Percentiles rank a stretch among this genome's conserved stretches.
Conservation (phyloP, 1,284 basidiomycete genomes). For the Cutaneotrichosporon dermatis region DNA sequence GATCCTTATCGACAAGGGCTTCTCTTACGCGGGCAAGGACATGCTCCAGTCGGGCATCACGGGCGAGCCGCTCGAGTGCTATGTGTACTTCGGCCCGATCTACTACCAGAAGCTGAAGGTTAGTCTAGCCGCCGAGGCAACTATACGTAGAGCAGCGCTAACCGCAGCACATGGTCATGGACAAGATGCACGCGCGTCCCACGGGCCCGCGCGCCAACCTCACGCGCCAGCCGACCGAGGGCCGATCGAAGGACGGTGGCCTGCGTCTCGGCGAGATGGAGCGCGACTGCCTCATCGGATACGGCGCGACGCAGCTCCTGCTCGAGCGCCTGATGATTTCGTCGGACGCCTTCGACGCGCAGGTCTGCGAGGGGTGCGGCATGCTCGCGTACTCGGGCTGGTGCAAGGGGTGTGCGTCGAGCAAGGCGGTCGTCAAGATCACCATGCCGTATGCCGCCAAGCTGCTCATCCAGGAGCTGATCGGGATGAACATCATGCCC, state of each 20-base stretch:
- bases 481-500: conserved; percentile 92
- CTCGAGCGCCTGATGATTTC: conserved; percentile 98
- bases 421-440: conserved; percentile 90
- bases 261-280: conserved; percentile 99
- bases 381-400: conserved; percentile 90
- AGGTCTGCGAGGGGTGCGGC: conserved; percentile 91
- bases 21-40: conserved; percentile 96
- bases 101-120: conserved; percentile 72
- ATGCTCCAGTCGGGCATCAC: conserved; percentile 98
- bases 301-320: conserved; percentile 91
- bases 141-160: no score
- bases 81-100: conserved; percentile 98
- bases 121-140: no score
- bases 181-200: conserved; percentile 99
- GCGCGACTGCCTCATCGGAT: conserved; percentile 88
- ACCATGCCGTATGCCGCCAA: conserved; percentile 99
- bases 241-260: conserved; percentile 94
- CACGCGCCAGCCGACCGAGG: conserved; percentile 97
- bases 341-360: conserved; percentile 93
- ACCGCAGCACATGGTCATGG: conserved; percentile 84
- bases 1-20: conserved; percentile 90
- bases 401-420: conserved; percentile 94
- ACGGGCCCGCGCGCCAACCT: conserved; percentile 93
- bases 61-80: conserved; percentile 90
- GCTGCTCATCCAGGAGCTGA: conserved; percentile 92